A percentile compares a stretch with the other conserved stretches of the same genome.
Conservation (phyloP, 345 rosid genomes). For the Arabis alpina region DNA sequence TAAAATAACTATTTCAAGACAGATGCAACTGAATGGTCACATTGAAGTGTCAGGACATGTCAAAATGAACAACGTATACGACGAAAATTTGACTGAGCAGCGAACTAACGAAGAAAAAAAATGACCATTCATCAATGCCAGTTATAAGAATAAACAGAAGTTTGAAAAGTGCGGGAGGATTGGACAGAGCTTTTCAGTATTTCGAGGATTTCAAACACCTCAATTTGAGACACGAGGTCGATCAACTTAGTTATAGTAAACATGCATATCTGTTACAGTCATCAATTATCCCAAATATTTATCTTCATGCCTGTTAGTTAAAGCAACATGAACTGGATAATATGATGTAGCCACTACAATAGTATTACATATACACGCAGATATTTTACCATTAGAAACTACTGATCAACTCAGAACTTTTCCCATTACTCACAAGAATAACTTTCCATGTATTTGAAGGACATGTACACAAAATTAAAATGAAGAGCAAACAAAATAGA, state of each 20-base stretch:
- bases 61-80: conserved; percentile 1
- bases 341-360: conserved; percentile 10
- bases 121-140: background rate
- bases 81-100: background rate
- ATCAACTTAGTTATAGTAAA: conserved; percentile 11
- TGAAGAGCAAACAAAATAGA: conserved; percentile 2
- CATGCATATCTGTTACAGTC: conserved; percentile 18
- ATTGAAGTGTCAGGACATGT: conserved; percentile 13
- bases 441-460: background rate
- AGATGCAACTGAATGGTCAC: background rate
- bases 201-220: conserved; percentile 1
- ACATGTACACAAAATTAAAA: conserved; percentile 26
- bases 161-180: conserved; percentile 7
- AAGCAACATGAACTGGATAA: conserved; percentile 1
- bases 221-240: background rate
- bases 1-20: background rate
- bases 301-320: background rate
- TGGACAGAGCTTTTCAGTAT: background rate
- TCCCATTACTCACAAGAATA: background rate
- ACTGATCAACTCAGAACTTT: too few relatives aligned
- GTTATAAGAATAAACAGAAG: conserved; percentile 11
- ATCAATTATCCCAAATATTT: background rate
- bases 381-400: too few relatives aligned
- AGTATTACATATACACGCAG: background rate
- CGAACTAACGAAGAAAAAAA: background rate